Conservation (phyloP, 208 protist species). For the Trypanosoma cruzi region DNA sequence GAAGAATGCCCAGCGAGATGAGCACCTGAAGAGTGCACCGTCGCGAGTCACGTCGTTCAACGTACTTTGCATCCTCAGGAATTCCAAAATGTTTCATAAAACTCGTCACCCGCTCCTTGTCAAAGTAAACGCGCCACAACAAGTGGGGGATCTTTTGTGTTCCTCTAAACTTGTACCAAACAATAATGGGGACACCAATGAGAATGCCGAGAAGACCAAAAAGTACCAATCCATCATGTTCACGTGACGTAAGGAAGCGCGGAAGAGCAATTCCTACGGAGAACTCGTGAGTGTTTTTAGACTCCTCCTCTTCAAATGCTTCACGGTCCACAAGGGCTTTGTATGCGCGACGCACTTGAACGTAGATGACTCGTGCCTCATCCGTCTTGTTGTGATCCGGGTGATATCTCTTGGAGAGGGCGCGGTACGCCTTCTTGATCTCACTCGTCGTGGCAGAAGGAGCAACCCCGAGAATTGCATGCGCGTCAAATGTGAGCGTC, state of each 20-base stretch:
- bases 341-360: slow-evolving; percentile 91
- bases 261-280: slow-evolving; percentile 90
- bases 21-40: slow-evolving; percentile 45
- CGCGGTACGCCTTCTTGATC: slow-evolving; percentile 88
- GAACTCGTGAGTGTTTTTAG: slow-evolving; percentile 68
- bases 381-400: slow-evolving; percentile 92
- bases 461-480: slow-evolving; percentile 76
- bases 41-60: slow-evolving; percentile 67
- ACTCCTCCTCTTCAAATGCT: slow-evolving; percentile 90
- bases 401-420: slow-evolving; percentile 83
- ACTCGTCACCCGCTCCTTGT: slow-evolving; percentile 79
- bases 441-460: slow-evolving; percentile 62
- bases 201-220: slow-evolving; percentile 85
- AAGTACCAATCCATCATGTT: slow-evolving; percentile 88
- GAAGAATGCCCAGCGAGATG: slow-evolving; percentile 58
- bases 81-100: slow-evolving; percentile 85
- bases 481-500: slow-evolving; percentile 86
- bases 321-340: slow-evolving; percentile 92
- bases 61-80: slow-evolving; percentile 72
- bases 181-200: slow-evolving; percentile 57
- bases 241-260: slow-evolving; percentile 81
- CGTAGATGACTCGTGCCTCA: slow-evolving; percentile 85
- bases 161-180: slow-evolving; percentile 85
- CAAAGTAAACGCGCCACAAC: slow-evolving; percentile 72
- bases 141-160: slow-evolving; percentile 71